phyloP scores from a whole-genome alignment of 768 basidiomycete species.

The Rubroboletus pulcherrimus region DNA sequence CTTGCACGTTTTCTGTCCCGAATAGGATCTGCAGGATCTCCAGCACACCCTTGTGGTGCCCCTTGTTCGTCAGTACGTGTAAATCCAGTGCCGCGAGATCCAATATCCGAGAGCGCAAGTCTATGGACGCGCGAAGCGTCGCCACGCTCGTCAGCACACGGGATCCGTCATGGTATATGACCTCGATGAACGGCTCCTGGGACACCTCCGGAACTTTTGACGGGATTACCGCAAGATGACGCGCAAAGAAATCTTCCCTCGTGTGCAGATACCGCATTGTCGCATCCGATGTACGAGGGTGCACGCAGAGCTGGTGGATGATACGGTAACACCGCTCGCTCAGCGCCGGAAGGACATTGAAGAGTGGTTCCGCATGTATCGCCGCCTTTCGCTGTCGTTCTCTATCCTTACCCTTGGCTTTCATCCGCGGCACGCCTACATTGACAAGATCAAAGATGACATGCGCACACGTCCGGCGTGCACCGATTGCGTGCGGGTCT shows the following conservation, averaged over 20 bases:
- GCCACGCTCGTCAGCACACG: constrained; percentile 65
- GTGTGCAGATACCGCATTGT: constrained; percentile 84
- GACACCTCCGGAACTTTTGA: constrained; percentile 51
- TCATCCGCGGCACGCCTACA: constrained; percentile 61
- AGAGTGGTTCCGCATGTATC: constrained; percentile 46
- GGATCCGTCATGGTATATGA: constrained; percentile 69
- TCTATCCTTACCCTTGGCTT: constrained; percentile 40
- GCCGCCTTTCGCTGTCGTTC: constrained; percentile 28
- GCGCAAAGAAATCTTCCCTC: constrained; percentile 82
- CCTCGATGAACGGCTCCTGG: constrained; percentile 49
- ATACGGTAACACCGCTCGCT: constrained; percentile 85
- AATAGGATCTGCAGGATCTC: constrained; percentile 82
- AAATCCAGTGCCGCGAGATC: constrained; percentile 86
- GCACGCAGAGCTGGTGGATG: constrained; percentile 83
- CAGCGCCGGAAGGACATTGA: constrained; percentile 63
- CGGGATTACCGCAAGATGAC: constrained; percentile 78
- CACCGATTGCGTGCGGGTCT: constrained; percentile 73
- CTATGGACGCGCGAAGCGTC: constrained; percentile 71
- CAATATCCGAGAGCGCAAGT: constrained; percentile 78
- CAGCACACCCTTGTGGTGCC: constrained; percentile 66
- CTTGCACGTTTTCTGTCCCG: constrained; percentile 54
- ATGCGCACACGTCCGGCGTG: constrained; percentile 70
- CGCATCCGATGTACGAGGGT: constrained; percentile 75
- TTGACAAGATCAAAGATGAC: constrained; percentile 76
- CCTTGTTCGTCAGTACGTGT: constrained; percentile 77